A percentile compares a stretch with the other conserved stretches of the same genome.
Evolutionary conservation across 192 early-diverging fungal species (phyloP).

Genomic region (Coemansia sp.): DNA sequence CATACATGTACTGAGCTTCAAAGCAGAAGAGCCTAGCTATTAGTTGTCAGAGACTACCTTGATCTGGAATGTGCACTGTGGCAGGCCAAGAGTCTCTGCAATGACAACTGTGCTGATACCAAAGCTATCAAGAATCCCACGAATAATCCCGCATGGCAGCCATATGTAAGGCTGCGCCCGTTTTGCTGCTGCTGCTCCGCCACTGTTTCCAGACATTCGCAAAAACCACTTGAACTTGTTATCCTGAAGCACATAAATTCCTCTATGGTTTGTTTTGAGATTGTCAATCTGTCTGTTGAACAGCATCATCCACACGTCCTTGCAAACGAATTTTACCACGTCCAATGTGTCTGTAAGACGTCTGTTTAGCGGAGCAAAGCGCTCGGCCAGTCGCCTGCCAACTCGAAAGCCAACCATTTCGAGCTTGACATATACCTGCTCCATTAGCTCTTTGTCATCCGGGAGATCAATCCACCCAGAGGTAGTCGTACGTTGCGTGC

Average conservation of each 20-base stretch:
- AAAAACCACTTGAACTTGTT: constrained; percentile 95
- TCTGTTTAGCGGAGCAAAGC: constrained; percentile 81
- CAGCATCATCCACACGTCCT: constrained; percentile 92
- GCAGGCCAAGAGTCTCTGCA: constrained; percentile 80
- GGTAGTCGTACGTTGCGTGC: background rate
- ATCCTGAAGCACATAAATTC: constrained; percentile 97
- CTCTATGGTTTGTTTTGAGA: constrained; percentile 97
- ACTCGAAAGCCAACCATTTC: constrained; percentile 90
- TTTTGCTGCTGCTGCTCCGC: constrained; percentile 73
- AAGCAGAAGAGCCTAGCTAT: background rate
- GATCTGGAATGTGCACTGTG: constrained; percentile 72
- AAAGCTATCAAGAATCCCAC: constrained; percentile 89
- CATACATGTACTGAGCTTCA: too few species aligned
- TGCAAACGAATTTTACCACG: constrained; percentile 98
- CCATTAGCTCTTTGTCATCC: constrained; percentile 70
- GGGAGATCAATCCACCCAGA: constrained; percentile 49
- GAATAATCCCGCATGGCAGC: constrained; percentile 95
- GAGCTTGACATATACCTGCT: constrained; percentile 87
- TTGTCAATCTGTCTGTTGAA: constrained; percentile 99
- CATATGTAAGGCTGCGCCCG: constrained; percentile 87
- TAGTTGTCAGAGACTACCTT: constrained; percentile 43
- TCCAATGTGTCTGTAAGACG: constrained; percentile 93
- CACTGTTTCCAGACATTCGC: constrained; percentile 84
- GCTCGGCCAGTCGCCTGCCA: constrained; percentile 84
- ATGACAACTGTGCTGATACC: constrained; percentile 84